Base-by-base conservation (phyloP, 495 filamentous ascomycete species). In the Neurospora tetrasperma region DNA sequence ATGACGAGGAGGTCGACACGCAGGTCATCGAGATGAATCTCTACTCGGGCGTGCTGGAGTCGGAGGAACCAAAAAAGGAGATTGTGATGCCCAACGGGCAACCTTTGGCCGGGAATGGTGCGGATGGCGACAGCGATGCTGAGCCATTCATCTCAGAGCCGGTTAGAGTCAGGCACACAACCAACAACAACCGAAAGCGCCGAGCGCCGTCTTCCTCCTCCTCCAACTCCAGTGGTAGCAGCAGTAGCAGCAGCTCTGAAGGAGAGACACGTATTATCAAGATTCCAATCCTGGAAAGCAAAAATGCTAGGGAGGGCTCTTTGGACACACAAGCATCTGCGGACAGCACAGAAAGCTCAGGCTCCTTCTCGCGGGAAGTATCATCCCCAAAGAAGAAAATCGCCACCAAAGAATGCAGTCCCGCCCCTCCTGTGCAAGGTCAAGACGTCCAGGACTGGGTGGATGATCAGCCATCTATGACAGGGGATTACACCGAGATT, bases 11-110 rank as follows among this genome's bases (percentile, higher is more conserved):
- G 3, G 75, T 74, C 35, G 66, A 31, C 3, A 20, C 66, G 6
- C 73, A 75, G 42, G 73, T 72, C 44, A 70, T 79, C 66, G 76
- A 78, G 41, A 74, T 80, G 74, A 73, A 79, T 42, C 44, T 78
- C 2, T 74, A 70, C 54, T 54, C 76, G 5, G 79, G 75, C 2
- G 31, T 78, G 9, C 59, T 76, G 0, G 74, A 79, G 69, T 16
- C 70, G 42, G 73, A 80, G 69, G 41, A 69, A 62, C 35, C 70
- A 5, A 62, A 62, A 14, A 62, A 62, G 27, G 54, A 62, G 54
- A 35, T 62, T 5, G 27, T 62, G 2, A 62, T 62, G 54, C 54
- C 54, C 27, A 62, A 62, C 27, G 54, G 54, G 14, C 54, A 62
- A 62, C 54, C 54, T 6, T 62, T 62, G 12, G 27, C 54, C 14